Conservation (phyloP, 305 asterid species). For the Lippia alba region DNA sequence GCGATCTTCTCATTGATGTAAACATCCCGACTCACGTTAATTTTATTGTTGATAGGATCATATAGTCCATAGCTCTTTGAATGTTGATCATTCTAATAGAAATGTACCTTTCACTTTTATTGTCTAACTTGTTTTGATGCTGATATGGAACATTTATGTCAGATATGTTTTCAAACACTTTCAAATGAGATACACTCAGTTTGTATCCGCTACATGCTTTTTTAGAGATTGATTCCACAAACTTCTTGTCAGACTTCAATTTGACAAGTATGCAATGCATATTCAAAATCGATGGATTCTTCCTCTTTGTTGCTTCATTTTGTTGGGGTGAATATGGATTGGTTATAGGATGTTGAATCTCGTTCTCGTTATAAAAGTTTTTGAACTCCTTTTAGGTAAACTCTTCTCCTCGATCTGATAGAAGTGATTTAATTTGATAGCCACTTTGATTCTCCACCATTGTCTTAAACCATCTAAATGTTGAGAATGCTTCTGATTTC, state of each 20-base stretch:
- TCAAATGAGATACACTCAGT: background rate
- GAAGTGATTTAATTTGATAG: background rate
- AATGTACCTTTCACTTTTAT: background rate
- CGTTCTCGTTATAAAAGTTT: background rate
- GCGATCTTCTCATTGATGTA: background rate
- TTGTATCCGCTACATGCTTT: background rate
- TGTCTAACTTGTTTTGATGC: background rate
- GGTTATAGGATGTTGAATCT: background rate
- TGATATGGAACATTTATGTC: background rate
- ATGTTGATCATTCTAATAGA: background rate
- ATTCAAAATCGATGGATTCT: background rate
- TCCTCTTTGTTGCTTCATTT: background rate
- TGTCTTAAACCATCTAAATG: background rate
- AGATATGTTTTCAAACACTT: background rate
- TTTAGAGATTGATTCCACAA: background rate
- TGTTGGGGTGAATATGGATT: background rate
- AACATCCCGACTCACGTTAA: background rate
- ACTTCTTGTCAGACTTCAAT: background rate
- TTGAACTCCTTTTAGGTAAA: background rate
- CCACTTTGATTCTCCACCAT: background rate
- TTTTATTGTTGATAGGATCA: background rate
- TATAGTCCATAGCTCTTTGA: background rate
- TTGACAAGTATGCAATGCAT: background rate
- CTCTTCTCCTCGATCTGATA: background rate
- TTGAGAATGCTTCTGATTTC: background rate